Conservation (phyloP, 257 asterid species). For the Fraxinus anomala region DNA sequence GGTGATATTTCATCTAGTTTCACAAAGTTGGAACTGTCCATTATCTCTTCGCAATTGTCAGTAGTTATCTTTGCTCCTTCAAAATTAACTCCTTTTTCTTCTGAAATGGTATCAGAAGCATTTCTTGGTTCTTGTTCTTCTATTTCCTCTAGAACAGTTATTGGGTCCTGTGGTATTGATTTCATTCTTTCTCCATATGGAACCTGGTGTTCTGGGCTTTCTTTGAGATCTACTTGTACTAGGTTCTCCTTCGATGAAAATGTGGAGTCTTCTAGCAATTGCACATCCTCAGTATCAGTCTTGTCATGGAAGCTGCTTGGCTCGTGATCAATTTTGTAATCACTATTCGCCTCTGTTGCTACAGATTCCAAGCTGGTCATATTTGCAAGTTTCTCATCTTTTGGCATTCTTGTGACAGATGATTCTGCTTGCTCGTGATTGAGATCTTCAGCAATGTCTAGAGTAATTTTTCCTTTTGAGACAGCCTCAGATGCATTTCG, state of each 20-base stretch:
- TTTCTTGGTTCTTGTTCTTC: conserved; percentile 25
- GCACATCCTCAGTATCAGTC: background rate
- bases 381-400: conserved; percentile 30
- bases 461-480: conserved; percentile 21
- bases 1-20: conserved; percentile 29
- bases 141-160: conserved; percentile 24
- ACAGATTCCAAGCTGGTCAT: conserved; percentile 31
- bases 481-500: conserved; percentile 16
- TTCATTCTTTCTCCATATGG: conserved; percentile 22
- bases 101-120: conserved; percentile 11
- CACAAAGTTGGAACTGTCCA: conserved; percentile 16
- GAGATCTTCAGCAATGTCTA: conserved; percentile 24
- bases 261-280: conserved; percentile 26
- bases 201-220: conserved; percentile 22
- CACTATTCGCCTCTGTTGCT: conserved; percentile 11
- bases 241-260: conserved; percentile 25
- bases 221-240: conserved; percentile 13
- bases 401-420: conserved; percentile 22
- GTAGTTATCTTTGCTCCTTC: conserved; percentile 19
- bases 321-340: background rate
- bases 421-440: conserved; percentile 29
- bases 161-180: conserved; percentile 9
- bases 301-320: no score
- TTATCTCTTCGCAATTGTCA: conserved; percentile 8
- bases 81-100: conserved; percentile 25